These are phyloP conservation scores for Prunus mira DNA, from an alignment of 306 rosid species.

Conservation along the genomic window DNA sequence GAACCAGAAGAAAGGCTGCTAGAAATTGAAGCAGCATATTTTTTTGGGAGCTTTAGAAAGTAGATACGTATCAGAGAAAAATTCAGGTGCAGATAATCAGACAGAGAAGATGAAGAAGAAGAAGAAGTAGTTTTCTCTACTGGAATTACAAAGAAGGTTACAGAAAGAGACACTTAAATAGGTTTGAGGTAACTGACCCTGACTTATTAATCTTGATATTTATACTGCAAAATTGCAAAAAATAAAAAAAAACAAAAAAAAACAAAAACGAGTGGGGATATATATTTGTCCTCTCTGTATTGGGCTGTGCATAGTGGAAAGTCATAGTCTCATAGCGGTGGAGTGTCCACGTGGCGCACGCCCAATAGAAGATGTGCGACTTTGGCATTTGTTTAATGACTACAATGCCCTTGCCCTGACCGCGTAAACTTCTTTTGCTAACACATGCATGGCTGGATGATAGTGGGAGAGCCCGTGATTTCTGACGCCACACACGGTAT, in stretches of 20 bases:
- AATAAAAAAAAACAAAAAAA: no score
- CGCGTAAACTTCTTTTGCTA: slow-evolving; percentile 25
- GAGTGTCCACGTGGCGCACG: not conserved
- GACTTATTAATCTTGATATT: not conserved
- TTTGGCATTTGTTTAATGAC: not conserved
- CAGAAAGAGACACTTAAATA: slow-evolving; percentile 11
- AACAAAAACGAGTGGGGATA: not conserved
- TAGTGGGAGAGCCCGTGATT: slow-evolving; percentile 47
- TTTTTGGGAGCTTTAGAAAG: slow-evolving; percentile 1
- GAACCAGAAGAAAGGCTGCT: slow-evolving; percentile 16
- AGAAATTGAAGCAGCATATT: slow-evolving; percentile 6
- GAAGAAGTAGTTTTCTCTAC: not conserved
- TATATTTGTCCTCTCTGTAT: not conserved
- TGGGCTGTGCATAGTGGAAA: not conserved
- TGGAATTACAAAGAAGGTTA: slow-evolving; percentile 3
- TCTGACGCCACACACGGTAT: slow-evolving; percentile 62
- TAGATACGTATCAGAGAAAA: not conserved
- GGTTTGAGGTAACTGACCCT: not conserved
- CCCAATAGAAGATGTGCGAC: not conserved
- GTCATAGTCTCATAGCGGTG: not conserved
- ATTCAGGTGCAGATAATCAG: not conserved
- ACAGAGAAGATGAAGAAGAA: not conserved
- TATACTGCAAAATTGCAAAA: no score
- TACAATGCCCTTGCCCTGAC: not conserved
- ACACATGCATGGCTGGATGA: slow-evolving; percentile 23